These are phyloP conservation scores for Dalechampia spathulata DNA, from an alignment of 441 rosid species.

Conservation along the genomic window DNA sequence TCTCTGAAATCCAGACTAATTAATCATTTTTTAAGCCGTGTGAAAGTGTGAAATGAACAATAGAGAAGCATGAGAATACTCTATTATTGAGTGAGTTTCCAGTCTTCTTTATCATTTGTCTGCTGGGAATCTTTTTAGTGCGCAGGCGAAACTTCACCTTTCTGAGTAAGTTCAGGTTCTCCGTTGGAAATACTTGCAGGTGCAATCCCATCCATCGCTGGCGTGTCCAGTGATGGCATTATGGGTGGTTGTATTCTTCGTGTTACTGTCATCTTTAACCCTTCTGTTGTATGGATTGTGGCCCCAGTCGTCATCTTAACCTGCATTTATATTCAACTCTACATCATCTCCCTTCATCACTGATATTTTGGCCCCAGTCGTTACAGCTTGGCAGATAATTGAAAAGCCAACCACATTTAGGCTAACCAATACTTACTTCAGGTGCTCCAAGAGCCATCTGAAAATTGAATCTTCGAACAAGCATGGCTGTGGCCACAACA, in stretches of 20 bases:
- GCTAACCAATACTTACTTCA: constrained; percentile 43
- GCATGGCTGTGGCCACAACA: constrained; percentile 89
- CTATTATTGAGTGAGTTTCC: no score
- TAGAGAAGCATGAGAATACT: no score
- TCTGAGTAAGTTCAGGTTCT: constrained; percentile 28
- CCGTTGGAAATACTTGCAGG: constrained; percentile 16
- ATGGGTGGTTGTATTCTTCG: constrained; percentile 51
- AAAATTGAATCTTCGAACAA: constrained; percentile 70
- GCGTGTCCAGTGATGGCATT: constrained; percentile 36
- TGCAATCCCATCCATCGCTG: constrained; percentile 26
- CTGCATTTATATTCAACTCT: constrained; percentile 41
- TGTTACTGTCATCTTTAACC: constrained; percentile 66
- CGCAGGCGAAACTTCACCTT: constrained; percentile 56
- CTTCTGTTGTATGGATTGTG: constrained; percentile 93
- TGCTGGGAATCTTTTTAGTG: no score
- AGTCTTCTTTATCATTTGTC: no score
- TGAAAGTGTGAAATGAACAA: no score
- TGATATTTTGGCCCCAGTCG: no score
- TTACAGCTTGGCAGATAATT: no score
- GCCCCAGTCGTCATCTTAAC: constrained; percentile 99
- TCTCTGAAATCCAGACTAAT: no score
- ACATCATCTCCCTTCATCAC: no score
- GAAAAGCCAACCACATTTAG: no score
- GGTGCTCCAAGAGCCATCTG: constrained; percentile 86
- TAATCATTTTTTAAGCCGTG: no score